A percentile compares a stretch with the other conserved stretches of the same genome.
Evolutionary conservation across 176 grass and related monocot genomes (phyloP).

Genomic region (Hsuehochloa calcarea): DNA sequence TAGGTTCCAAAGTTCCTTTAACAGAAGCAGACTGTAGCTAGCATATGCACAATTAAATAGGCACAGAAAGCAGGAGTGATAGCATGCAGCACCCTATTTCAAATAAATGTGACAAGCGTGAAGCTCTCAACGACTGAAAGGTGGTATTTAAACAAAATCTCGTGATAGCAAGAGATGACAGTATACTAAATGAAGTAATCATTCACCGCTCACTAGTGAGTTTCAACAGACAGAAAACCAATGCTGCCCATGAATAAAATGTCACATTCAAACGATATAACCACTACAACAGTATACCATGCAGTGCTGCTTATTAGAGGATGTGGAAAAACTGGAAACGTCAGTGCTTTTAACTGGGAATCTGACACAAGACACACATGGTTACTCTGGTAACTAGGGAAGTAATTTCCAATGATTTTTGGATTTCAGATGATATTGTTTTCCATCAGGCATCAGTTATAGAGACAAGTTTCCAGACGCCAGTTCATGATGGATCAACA

Average conservation of each 20-base stretch:
- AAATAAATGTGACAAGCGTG: slow-evolving; percentile 17
- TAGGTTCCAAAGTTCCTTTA: not conserved
- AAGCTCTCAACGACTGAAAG: not conserved
- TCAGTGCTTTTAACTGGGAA: slow-evolving; percentile 24
- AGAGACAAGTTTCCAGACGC: not conserved
- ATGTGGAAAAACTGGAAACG: not conserved
- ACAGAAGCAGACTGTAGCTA: not conserved
- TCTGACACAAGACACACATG: not conserved
- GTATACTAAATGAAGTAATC: slow-evolving; percentile 7
- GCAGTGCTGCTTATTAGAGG: not conserved
- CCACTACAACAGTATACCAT: not conserved
- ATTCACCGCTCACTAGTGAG: not conserved
- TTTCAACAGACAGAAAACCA: not conserved
- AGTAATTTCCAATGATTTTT: not conserved
- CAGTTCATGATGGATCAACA: not conserved
- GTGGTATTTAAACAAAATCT: not conserved
- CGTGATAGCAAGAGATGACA: not conserved
- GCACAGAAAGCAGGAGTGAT: not conserved
- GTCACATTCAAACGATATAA: slow-evolving; percentile 1
- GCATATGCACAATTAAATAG: not conserved
- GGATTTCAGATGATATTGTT: not conserved
- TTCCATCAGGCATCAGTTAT: slow-evolving; percentile 4
- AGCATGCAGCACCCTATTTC: not conserved
- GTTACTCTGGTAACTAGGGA: not conserved
- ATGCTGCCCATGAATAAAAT: slow-evolving; percentile 9